Base-by-base conservation (phyloP, 495 filamentous ascomycete genomes). In the Jackrogersella minutella region DNA sequence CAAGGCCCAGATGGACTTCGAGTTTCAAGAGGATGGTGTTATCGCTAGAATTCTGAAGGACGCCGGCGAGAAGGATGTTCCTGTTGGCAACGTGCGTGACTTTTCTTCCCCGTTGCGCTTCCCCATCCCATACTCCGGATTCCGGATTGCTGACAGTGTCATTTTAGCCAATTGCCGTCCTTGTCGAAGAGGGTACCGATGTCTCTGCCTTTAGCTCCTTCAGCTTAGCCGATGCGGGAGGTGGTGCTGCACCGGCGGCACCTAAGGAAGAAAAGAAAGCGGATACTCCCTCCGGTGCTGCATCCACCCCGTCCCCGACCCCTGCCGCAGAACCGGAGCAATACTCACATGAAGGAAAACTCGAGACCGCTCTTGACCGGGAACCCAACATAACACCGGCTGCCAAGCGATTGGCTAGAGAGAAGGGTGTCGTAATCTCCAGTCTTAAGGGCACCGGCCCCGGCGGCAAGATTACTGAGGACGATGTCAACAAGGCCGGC, bases 1-100 rank as follows among this genome's bases (percentile, higher is more conserved):
- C 79, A 99, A 99, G 85, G 96, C 96, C 39, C 96, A 99, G 80
- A 99, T 99, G 96, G 96, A 99, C 83, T 99, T 99, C 73, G 96
- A 99, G 79, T 99, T 96, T 79, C 96, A 99, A 79, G 95, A 99
- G 67, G 95, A 99, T 75, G 95, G 96, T 81, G 84, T 96, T 31
- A 81, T 99, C 58, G 96, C 96, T 60, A 98, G 97, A 86, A 86
- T 98, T 62, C 79, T 99, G 77, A 96, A 93, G 81, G 91, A 97
- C 2, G 88, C 88, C 30, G 96, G 96, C 43, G 93, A 91, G 79
- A 98, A 98, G 83, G 96, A 98, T 76, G 85, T 99, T 65, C 77
- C 95, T 34, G 94, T 99, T 71, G 95, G 95, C 76, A 92, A 92
- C 76, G 95, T 99, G 87, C 78, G 93, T 86, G 47, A 50, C 61